Evolutionary conservation across 2,329 filamentous ascomycete genomes (phyloP).

Genomic region (Microdochium paspali): DNA sequence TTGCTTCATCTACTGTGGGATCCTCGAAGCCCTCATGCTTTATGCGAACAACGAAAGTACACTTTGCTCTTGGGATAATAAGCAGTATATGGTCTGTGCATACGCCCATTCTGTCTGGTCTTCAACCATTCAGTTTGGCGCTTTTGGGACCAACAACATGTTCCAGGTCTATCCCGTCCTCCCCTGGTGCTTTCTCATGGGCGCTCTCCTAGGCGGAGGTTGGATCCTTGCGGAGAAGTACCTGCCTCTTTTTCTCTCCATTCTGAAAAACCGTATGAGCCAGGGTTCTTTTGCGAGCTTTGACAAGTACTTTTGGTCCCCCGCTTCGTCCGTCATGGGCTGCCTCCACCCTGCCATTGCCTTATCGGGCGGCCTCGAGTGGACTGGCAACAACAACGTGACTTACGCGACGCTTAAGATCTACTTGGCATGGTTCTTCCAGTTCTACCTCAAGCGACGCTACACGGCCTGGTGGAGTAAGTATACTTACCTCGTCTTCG

Average conservation of each 20-base stretch:
- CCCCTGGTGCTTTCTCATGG: slow-evolving; percentile 23
- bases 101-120: slow-evolving; percentile 14
- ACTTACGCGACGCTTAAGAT: slow-evolving; percentile 18
- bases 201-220: slow-evolving; percentile 17
- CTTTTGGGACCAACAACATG: neutral
- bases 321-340: slow-evolving; percentile 6
- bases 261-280: slow-evolving; percentile 6
- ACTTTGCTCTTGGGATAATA: slow-evolving; percentile 14
- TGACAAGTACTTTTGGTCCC: slow-evolving; percentile 13
- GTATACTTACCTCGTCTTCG: slow-evolving; percentile 16
- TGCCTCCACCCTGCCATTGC: slow-evolving; percentile 13
- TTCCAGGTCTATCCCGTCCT: slow-evolving; percentile 16
- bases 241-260: slow-evolving; percentile 9
- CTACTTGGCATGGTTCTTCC: slow-evolving; percentile 16
- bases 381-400: slow-evolving; percentile 18
- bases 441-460: slow-evolving; percentile 16
- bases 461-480: slow-evolving; percentile 10
- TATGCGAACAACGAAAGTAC: slow-evolving; percentile 19
- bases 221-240: slow-evolving; percentile 17
- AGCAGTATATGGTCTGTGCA: neutral
- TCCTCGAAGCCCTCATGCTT: slow-evolving; percentile 20
- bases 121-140: slow-evolving; percentile 13
- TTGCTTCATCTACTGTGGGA: slow-evolving; percentile 27
- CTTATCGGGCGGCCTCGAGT: slow-evolving; percentile 16
- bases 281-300: slow-evolving; percentile 9